Conservation (phyloP, 176 grass and related monocot genomes). For the Lolium multiflorum region DNA sequence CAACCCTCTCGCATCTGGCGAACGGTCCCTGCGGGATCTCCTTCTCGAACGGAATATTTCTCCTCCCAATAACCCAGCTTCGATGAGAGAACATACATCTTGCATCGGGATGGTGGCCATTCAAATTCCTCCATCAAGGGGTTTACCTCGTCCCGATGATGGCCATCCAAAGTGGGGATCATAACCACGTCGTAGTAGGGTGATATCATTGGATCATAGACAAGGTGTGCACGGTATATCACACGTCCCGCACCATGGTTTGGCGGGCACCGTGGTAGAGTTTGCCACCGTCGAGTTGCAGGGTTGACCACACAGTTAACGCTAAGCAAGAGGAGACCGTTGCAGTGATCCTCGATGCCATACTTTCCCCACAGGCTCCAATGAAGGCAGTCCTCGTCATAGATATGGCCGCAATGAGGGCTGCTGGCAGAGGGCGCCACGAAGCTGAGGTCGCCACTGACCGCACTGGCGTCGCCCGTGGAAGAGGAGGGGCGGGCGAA, state of each 20-base stretch:
- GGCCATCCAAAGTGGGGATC: background rate
- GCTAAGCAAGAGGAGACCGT: background rate
- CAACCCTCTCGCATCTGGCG: too few relatives aligned
- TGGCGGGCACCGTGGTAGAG: background rate
- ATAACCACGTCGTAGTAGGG: background rate
- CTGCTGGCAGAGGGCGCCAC: background rate
- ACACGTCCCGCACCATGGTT: background rate
- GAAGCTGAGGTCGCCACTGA: background rate
- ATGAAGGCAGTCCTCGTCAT: background rate
- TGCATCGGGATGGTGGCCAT: background rate
- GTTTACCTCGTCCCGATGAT: background rate
- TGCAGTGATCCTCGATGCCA: background rate
- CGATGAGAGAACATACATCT: background rate
- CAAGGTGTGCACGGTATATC: background rate
- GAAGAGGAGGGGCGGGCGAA: background rate
- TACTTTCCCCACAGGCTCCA: too few relatives aligned
- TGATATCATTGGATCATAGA: background rate
- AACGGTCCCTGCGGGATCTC: background rate
- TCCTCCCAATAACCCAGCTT: background rate
- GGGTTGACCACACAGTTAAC: background rate
- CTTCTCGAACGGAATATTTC: background rate
- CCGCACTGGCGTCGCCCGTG: background rate
- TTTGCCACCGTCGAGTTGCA: background rate
- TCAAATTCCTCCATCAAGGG: background rate
- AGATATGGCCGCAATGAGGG: background rate